Evolutionary conservation across 805 yeast species (phyloP).

Genomic region (Nakazawaea anatomiae): DNA sequence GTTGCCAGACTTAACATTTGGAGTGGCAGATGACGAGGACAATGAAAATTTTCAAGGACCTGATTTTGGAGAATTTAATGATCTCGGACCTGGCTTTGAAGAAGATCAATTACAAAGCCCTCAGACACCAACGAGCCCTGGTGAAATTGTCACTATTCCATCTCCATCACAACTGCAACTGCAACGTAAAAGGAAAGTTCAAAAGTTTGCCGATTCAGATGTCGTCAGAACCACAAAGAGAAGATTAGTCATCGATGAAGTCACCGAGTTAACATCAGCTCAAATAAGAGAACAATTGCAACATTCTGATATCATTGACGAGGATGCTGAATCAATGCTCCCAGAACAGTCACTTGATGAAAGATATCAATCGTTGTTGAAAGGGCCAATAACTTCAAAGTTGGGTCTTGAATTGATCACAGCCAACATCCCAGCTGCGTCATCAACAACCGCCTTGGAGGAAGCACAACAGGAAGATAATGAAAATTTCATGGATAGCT

Average conservation of each 20-base stretch:
- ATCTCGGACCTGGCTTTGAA: constrained; percentile 8
- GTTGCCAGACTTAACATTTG: constrained; percentile 22
- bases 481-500: constrained; percentile 14
- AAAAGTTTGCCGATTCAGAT: constrained; percentile 25
- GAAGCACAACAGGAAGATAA: constrained; percentile 13
- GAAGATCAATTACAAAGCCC: constrained; percentile 11
- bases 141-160: background rate
- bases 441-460: too few species aligned
- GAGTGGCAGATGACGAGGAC: constrained; percentile 13
- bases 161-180: constrained; percentile 12
- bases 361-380: background rate
- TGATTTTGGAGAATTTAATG: constrained; percentile 6
- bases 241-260: constrained; percentile 39
- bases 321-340: constrained; percentile 11
- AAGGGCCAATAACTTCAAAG: background rate
- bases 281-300: constrained; percentile 24
- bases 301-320: constrained; percentile 15
- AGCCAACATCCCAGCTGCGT: too few species aligned
- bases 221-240: constrained; percentile 46
- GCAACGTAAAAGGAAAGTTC: constrained; percentile 20
- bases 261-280: constrained; percentile 38
- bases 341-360: constrained; percentile 5
- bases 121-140: constrained; percentile 9
- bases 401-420: background rate
- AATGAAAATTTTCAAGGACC: constrained; percentile 13